Conservation (phyloP, 768 basidiomycete species). For the Tricholoma matsutake region DNA sequence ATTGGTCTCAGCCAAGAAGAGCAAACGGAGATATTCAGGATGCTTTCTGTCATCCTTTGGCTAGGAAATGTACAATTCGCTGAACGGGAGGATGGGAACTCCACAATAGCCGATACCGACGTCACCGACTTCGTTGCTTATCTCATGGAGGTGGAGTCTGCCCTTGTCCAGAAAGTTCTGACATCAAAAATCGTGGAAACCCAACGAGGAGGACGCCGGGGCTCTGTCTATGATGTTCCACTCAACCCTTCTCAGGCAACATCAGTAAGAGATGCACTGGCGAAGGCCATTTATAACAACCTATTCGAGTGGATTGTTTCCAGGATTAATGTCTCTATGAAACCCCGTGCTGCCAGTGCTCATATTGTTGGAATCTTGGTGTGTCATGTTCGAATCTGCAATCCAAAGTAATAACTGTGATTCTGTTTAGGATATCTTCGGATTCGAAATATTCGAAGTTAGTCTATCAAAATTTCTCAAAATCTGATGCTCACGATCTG, state of each 20-base stretch:
- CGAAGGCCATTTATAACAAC: conserved; percentile 98
- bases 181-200: conserved; percentile 89
- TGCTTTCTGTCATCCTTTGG: conserved; percentile 92
- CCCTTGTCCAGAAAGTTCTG: conserved; percentile 81
- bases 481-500: not conserved
- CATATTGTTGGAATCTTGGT: conserved; percentile 93
- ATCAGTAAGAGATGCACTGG: conserved; percentile 85
- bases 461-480: conserved; percentile 5
- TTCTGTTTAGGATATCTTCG: conserved; percentile 85
- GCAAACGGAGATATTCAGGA: conserved; percentile 90
- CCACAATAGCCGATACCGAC: conserved; percentile 71
- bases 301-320: conserved; percentile 99
- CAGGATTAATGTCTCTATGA: conserved; percentile 95
- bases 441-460: conserved; percentile 97
- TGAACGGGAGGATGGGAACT: conserved; percentile 89
- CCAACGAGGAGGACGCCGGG: conserved; percentile 85
- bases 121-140: conserved; percentile 97
- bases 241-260: conserved; percentile 88
- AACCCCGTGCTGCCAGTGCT: conserved; percentile 65
- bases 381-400: conserved; percentile 18
- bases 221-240: conserved; percentile 97
- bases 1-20: conserved; percentile 86
- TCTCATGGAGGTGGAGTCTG: conserved; percentile 83
- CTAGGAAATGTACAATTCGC: conserved; percentile 91
- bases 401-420: conserved; percentile 2